Percentiles rank a stretch among this genome's conserved stretches.
Evolutionary conservation across 305 asterid genomes (phyloP).

Genomic region (Fraxinus dipetala): DNA sequence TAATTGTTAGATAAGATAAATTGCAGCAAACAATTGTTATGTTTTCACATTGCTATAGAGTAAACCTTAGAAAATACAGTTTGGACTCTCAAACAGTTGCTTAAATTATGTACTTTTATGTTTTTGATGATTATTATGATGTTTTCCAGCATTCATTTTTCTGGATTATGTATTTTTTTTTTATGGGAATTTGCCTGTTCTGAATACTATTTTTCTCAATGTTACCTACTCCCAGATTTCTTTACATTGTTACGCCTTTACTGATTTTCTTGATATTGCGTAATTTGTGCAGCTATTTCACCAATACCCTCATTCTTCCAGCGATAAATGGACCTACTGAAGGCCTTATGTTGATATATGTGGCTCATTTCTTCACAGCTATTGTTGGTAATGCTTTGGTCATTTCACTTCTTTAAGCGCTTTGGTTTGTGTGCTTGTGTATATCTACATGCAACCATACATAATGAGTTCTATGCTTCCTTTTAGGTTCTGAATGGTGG

Average conservation of each 20-base stretch:
- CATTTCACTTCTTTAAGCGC: constrained; percentile 16
- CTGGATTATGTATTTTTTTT: background rate
- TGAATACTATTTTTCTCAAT: background rate
- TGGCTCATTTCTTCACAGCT: constrained; percentile 75
- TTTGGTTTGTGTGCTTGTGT: background rate
- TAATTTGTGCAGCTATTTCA: constrained; percentile 66
- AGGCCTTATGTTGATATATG: constrained; percentile 88
- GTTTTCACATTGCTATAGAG: background rate
- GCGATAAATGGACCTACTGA: constrained; percentile 91
- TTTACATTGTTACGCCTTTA: background rate
- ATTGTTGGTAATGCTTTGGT: constrained; percentile 63
- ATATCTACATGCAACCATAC: constrained; percentile 11
- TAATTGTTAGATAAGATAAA: background rate
- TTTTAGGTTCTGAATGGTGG: constrained; percentile 96
- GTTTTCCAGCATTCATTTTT: background rate
- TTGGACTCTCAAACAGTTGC: background rate
- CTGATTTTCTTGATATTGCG: constrained; percentile 17
- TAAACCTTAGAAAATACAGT: background rate
- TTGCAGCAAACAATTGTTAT: background rate
- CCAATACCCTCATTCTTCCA: constrained; percentile 89
- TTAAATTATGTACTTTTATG: background rate
- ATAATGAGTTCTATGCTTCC: constrained; percentile 17
- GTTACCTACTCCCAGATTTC: constrained; percentile 17
- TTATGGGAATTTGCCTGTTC: background rate
- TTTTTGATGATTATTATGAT: constrained; percentile 9